Evolutionary conservation across 2,329 filamentous ascomycete genomes (phyloP).

Genomic region (Zarea fungicola): DNA sequence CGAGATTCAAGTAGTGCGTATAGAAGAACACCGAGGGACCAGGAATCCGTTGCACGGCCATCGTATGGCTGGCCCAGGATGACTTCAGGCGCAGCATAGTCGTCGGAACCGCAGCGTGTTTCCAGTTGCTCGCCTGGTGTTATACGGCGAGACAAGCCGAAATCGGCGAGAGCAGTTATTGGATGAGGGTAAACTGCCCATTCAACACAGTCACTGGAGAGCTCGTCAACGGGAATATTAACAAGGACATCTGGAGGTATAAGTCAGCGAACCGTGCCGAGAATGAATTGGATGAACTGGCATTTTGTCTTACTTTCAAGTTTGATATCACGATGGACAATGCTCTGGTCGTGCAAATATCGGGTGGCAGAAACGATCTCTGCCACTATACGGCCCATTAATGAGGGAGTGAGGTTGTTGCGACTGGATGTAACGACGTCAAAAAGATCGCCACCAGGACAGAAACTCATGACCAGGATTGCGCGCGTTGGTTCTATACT

Average conservation of each 20-base stretch:
- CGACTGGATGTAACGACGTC: constrained; percentile 76
- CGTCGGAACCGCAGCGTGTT: constrained; percentile 90
- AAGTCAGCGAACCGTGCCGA: too few species aligned
- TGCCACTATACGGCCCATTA: constrained; percentile 82
- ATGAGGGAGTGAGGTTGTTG: constrained; percentile 58
- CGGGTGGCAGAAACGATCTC: constrained; percentile 80
- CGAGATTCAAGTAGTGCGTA: constrained; percentile 93
- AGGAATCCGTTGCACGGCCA: constrained; percentile 84
- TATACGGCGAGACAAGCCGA: constrained; percentile 83
- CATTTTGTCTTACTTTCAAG: constrained; percentile 75
- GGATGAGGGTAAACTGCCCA: constrained; percentile 76
- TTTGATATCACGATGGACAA: constrained; percentile 97
- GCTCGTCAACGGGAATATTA: constrained; percentile 66
- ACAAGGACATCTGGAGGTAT: constrained; percentile 78
- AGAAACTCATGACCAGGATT: constrained; percentile 84
- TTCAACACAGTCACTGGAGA: constrained; percentile 57
- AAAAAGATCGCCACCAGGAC: constrained; percentile 90
- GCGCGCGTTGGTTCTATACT: constrained; percentile 78
- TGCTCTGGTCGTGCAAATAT: constrained; percentile 78
- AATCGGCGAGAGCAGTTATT: constrained; percentile 82
- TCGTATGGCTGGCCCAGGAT: constrained; percentile 94
- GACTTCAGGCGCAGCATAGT: constrained; percentile 95
- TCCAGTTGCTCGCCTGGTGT: constrained; percentile 83
- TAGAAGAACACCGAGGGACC: constrained; percentile 88
- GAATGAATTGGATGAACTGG: too few species aligned